Percentiles rank a stretch among this genome's conserved stretches.
Conservation (phyloP, 73 alveolate genomes). For the Loxodes magnus region DNA sequence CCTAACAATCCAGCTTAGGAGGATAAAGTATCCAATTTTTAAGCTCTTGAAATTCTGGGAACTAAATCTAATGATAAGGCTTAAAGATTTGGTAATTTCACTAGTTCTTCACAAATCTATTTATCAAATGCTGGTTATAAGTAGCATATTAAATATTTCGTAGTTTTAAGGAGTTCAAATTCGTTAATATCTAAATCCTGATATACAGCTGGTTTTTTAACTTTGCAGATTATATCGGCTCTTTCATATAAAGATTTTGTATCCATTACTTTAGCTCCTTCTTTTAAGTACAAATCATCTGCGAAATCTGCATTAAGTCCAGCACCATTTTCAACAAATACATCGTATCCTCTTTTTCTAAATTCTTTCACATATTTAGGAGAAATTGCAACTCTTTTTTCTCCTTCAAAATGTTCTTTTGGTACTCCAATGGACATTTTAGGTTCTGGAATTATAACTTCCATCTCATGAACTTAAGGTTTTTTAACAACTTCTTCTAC, state of each 20-base stretch:
- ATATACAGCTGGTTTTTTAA: conserved; percentile 11
- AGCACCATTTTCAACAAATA: conserved; percentile 29
- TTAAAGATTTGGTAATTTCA: conserved; percentile 9
- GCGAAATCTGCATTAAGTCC: conserved; percentile 34
- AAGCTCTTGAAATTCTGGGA: conserved; percentile 71
- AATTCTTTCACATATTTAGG: conserved; percentile 9
- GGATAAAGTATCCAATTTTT: conserved; percentile 46
- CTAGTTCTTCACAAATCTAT: not conserved
- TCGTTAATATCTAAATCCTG: not conserved
- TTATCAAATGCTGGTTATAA: conserved; percentile 17
- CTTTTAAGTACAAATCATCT: conserved; percentile 29
- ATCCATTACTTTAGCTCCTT: conserved; percentile 21
- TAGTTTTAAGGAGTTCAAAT: not conserved
- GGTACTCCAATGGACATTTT: conserved; percentile 19
- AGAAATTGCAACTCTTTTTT: conserved; percentile 21
- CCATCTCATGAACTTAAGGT: too few relatives aligned
- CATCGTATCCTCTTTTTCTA: conserved; percentile 15
- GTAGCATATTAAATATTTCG: conserved; percentile 8
- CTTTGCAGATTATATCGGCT: conserved; percentile 20
- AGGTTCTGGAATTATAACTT: conserved; percentile 8
- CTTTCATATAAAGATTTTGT: not conserved
- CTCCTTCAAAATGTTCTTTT: conserved; percentile 9
- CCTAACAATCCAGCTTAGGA: conserved; percentile 65
- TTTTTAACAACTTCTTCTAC: not conserved
- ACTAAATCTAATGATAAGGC: conserved; percentile 44